A percentile compares a stretch with the other conserved stretches of the same genome.
Conservation (phyloP, 352 stramenopile genomes). For the Phytophthora citricola region DNA sequence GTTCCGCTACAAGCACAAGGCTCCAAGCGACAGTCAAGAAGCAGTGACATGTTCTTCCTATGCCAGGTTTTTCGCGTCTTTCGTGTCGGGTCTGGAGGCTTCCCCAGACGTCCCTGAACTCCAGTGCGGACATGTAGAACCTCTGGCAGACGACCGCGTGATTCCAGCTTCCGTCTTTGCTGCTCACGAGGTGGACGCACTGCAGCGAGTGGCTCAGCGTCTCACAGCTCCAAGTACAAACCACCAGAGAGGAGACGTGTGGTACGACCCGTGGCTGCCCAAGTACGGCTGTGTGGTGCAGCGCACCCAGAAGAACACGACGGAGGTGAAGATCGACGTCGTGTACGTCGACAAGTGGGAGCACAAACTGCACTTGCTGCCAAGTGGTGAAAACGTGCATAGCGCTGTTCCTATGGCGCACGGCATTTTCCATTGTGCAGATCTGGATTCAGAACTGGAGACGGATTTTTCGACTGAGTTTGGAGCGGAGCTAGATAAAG, state of each 20-base stretch:
- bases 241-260: slow-evolving; percentile 32
- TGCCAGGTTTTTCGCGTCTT: slow-evolving; percentile 22
- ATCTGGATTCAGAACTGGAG: slow-evolving; percentile 23
- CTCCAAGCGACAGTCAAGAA: slow-evolving; percentile 40
- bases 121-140: slow-evolving; percentile 22
- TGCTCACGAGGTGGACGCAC: slow-evolving; percentile 28
- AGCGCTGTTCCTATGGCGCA: slow-evolving; percentile 44
- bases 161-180: slow-evolving; percentile 35
- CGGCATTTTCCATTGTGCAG: slow-evolving; percentile 39
- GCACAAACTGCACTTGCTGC: slow-evolving; percentile 41
- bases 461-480: slow-evolving; percentile 13
- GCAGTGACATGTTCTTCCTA: not conserved
- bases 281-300: slow-evolving; percentile 56
- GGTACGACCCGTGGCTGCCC: slow-evolving; percentile 52
- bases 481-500: slow-evolving; percentile 3
- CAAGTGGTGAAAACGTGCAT: slow-evolving; percentile 37
- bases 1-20: slow-evolving; percentile 57
- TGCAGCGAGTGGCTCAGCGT: slow-evolving; percentile 23
- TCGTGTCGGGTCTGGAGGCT: slow-evolving; percentile 19
- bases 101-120: slow-evolving; percentile 10
- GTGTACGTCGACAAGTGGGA: slow-evolving; percentile 56
- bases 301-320: slow-evolving; percentile 28
- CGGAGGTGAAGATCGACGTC: slow-evolving; percentile 37
- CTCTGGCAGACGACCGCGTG: slow-evolving; percentile 28
- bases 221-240: slow-evolving; percentile 2